Conservation (phyloP, 805 yeast species). For the Saturnispora serradocipensis region DNA sequence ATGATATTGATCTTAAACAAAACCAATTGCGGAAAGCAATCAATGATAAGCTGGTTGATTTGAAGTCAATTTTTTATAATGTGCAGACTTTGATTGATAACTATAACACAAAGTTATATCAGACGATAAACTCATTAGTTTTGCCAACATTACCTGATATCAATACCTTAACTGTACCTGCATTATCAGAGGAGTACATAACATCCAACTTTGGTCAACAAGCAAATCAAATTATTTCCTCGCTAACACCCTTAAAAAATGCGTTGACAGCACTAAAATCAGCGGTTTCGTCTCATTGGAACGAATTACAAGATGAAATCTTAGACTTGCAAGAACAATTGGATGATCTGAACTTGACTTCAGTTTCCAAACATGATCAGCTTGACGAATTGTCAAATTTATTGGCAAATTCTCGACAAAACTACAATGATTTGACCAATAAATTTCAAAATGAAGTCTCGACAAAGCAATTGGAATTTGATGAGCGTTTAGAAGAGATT, state of each 20-base stretch:
- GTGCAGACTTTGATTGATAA: constrained; percentile 44
- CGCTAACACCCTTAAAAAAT: constrained; percentile 22
- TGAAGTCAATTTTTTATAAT: constrained; percentile 40
- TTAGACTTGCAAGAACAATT: constrained; percentile 49
- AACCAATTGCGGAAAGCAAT: constrained; percentile 37
- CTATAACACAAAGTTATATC: constrained; percentile 47
- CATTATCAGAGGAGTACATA: constrained; percentile 23
- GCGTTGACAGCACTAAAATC: constrained; percentile 28
- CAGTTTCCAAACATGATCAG: constrained; percentile 47
- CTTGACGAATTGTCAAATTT: constrained; percentile 50
- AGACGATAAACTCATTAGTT: constrained; percentile 31
- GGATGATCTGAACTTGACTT: constrained; percentile 45
- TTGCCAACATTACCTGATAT: constrained; percentile 13
- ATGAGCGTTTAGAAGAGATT: constrained; percentile 15
- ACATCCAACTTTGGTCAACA: constrained; percentile 39
- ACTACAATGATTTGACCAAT: constrained; percentile 15
- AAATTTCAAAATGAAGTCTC: constrained; percentile 14
- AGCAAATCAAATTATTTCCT: constrained; percentile 34
- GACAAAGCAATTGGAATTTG: constrained; percentile 13
- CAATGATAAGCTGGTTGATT: constrained; percentile 40
- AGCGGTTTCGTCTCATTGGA: constrained; percentile 19
- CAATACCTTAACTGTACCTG: constrained; percentile 18
- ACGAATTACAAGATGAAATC: constrained; percentile 42
- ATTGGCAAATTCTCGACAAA: constrained; percentile 23
- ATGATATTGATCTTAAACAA: constrained; percentile 32